These are phyloP conservation scores for Globisporangium viniferum DNA, from an alignment of 352 stramenopile species.

Conservation along the genomic window DNA sequence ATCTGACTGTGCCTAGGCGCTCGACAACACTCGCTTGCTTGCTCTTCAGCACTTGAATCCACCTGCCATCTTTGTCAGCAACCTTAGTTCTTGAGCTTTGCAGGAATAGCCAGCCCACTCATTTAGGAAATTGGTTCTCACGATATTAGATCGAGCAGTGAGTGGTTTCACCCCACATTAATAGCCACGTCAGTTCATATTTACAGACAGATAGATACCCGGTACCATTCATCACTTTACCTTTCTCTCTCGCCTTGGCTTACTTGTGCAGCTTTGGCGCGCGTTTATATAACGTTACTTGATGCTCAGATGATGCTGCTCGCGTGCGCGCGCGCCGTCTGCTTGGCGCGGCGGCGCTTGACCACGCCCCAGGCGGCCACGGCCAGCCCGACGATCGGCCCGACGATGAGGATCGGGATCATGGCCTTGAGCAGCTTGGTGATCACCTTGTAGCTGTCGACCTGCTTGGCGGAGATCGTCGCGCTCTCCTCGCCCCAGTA, in stretches of 20 bases:
- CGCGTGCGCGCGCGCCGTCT: slow-evolving; percentile 18
- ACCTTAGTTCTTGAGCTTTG: not conserved
- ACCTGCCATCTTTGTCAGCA: not conserved
- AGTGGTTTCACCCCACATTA: slow-evolving; percentile 7
- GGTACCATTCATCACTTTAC: not conserved
- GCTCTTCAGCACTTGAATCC: not conserved
- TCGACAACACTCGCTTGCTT: not conserved
- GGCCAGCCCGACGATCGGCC: slow-evolving; percentile 39
- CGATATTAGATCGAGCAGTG: too few relatives aligned
- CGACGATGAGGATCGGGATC: slow-evolving; percentile 55
- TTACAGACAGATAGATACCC: not conserved
- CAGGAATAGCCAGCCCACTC: not conserved
- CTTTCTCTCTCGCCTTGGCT: not conserved
- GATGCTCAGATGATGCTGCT: slow-evolving; percentile 29
- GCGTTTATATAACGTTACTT: not conserved
- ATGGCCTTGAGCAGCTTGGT: slow-evolving; percentile 42
- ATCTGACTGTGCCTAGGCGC: too few relatives aligned
- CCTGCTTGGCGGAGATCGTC: slow-evolving; percentile 32
- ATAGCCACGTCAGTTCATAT: slow-evolving; percentile 5
- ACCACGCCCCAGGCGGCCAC: slow-evolving; percentile 41
- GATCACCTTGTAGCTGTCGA: slow-evolving; percentile 54
- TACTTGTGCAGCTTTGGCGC: not conserved
- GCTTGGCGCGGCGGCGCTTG: slow-evolving; percentile 35
- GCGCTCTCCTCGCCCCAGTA: slow-evolving; percentile 61
- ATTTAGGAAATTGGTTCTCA: not conserved